phyloP scores from a whole-genome alignment of 2,329 filamentous ascomycete species.

The Paecilomyces fulvus region DNA sequence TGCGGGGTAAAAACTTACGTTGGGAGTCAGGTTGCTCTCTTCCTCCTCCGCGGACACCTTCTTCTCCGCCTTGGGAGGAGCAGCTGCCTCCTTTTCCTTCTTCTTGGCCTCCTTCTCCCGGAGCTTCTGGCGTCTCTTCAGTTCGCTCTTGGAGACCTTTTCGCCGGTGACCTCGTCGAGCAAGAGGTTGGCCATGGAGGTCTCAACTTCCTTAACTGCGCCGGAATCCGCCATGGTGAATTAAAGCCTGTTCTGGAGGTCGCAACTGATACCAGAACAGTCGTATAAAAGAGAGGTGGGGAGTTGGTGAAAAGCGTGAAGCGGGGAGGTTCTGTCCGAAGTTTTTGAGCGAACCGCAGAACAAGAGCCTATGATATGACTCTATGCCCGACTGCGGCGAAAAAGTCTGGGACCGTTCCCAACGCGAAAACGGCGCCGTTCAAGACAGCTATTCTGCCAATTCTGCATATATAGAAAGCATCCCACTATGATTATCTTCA shows the following conservation, averaged over 20 bases:
- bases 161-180: conserved; percentile 93
- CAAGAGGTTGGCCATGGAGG: conserved; percentile 60
- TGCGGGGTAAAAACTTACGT: conserved; percentile 43
- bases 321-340: neutral
- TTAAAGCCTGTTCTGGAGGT: neutral
- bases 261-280: neutral
- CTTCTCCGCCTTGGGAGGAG: conserved; percentile 53
- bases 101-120: conserved; percentile 82
- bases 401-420: neutral
- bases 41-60: conserved; percentile 54
- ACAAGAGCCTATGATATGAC: neutral
- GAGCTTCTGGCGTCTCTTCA: conserved; percentile 95
- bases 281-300: neutral
- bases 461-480: neutral
- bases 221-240: conserved; percentile 33
- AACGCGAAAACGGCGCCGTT: neutral
- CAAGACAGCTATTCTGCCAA: neutral
- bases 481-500: neutral
- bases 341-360: neutral
- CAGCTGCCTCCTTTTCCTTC: conserved; percentile 69
- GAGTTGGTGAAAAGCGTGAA: neutral
- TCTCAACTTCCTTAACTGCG: conserved; percentile 36
- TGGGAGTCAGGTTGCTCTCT: conserved; percentile 65
- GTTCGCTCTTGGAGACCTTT: conserved; percentile 69
- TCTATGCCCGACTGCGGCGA: neutral